Conservation (phyloP, 306 rosid genomes). For the Rubus idaeus region DNA sequence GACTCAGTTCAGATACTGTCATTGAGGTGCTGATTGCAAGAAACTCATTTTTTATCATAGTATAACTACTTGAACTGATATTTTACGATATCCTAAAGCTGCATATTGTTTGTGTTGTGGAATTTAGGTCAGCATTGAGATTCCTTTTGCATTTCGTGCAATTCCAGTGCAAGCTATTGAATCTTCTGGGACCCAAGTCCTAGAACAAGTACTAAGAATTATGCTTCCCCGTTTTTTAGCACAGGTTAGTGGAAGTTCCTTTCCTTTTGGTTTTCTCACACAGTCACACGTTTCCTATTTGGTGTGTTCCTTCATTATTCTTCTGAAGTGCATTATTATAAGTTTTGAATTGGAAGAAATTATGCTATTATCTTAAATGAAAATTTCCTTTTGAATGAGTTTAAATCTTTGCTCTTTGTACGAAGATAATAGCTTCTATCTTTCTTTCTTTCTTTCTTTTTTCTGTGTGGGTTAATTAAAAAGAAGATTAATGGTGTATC, state of each 20-base stretch:
- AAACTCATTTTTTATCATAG: not conserved
- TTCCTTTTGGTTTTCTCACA: not conserved
- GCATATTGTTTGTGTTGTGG: constrained; percentile 26
- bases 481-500: not conserved
- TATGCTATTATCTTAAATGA: not conserved
- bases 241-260: constrained; percentile 58
- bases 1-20: constrained; percentile 76
- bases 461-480: not conserved
- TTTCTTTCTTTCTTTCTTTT: not conserved
- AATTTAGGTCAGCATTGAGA: constrained; percentile 76
- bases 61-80: not conserved
- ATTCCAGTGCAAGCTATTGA: constrained; percentile 86
- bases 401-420: not conserved
- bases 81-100: not conserved
- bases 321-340: not conserved
- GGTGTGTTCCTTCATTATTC: not conserved
- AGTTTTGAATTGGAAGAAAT: not conserved
- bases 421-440: not conserved
- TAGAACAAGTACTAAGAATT: constrained; percentile 75
- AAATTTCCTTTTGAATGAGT: not conserved
- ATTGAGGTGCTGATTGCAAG: constrained; percentile 62
- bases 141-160: constrained; percentile 74
- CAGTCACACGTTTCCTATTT: not conserved
- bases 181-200: constrained; percentile 93
- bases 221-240: constrained; percentile 92